Conservation (phyloP, 225 moss, liverwort and hornwort genomes). For the Physcomitrellopsis africana region DNA sequence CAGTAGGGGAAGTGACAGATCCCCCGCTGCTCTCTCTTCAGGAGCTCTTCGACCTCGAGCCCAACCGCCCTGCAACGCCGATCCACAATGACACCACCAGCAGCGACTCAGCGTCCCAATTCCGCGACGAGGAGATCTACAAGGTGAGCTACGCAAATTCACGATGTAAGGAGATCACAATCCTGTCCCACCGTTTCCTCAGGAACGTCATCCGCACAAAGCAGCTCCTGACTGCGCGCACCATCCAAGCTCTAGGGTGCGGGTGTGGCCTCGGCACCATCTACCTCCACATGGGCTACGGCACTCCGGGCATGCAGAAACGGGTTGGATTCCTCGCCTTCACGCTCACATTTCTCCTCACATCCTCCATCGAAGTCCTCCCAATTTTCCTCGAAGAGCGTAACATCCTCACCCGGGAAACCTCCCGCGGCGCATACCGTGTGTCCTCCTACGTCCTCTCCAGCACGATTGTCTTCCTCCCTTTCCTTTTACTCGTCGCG, state of each 20-base stretch:
- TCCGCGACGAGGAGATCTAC: conserved; percentile 17
- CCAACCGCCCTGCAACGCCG: conserved; percentile 22
- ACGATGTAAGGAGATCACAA: conserved; percentile 32
- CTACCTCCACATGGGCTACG: conserved; percentile 61
- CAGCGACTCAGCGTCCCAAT: conserved; percentile 33
- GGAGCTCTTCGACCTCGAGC: conserved; percentile 55
- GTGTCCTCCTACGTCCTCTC: conserved; percentile 75
- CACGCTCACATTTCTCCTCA: conserved; percentile 72
- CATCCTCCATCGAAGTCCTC: conserved; percentile 74
- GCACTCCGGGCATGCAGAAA: conserved; percentile 49
- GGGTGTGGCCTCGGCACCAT: too few relatives aligned
- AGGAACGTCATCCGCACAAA: conserved; percentile 46
- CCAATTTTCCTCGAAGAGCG: conserved; percentile 81
- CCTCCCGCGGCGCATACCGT: conserved; percentile 83
- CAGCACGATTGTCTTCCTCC: conserved; percentile 71
- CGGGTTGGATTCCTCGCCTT: conserved; percentile 75
- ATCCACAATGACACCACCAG: conserved; percentile 25
- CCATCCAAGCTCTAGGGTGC: too few relatives aligned
- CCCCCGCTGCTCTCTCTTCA: conserved; percentile 50
- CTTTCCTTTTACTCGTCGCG: conserved; percentile 61
- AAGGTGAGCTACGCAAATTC: conserved; percentile 44
- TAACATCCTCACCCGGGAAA: conserved; percentile 72
- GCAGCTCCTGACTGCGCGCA: conserved; percentile 49
- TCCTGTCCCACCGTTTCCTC: conserved; percentile 43
- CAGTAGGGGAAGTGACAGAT: conserved; percentile 41